Evolutionary conservation across 2,329 filamentous ascomycete genomes (phyloP), one percentile per base, ranked within the genome.

Genomic region (Didymosphaeria variabile): DNA sequence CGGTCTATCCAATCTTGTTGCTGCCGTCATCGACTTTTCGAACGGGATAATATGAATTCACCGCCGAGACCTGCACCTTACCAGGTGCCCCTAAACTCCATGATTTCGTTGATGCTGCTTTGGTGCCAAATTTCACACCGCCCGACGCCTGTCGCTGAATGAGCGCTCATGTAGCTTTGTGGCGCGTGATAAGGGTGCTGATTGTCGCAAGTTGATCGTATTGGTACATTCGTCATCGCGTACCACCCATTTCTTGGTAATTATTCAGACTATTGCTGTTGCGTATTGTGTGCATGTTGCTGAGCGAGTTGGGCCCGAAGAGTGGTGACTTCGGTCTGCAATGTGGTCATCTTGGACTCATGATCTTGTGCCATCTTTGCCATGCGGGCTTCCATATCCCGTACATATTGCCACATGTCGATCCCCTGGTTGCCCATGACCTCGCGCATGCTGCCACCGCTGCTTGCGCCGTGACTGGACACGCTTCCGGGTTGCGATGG

Each of bases 321-420:
- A 12, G 71, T 74, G 7, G 72, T 76, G 38, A 84, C 75, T 64
- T 84, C 82, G 49, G 79, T 79, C 62, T 82, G 78, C 67, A 84
- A 61, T 9, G 77, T 73, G 9, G 73, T 71, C 47, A 84, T 82
- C 52, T 79, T 78, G 53, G 79, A 68, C 57, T 82, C 80, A 64
- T 83, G 80, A 59, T 84, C 82, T 67, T 83, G 80, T 59, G 81
- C 78, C 76, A 81, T 82, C 29, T 78, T 69, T 19, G 75, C 73
- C 73, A 84, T 80, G 19, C 79, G 76, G 36, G 71, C 85, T 71
- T 94, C 91, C 53, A 94, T 81, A 19, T 84, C 85, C 59, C 92
- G 88, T 36, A 94, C 86, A 70, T 93, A 93, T 4, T 84, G 80
- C 90, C 90, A 93, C 9, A 94, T 81, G 45, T 88, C 88, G 31